Evolutionary conservation across 164 flowering plant genomes (phyloP).

Genomic region (Tinospora cordifolia): DNA sequence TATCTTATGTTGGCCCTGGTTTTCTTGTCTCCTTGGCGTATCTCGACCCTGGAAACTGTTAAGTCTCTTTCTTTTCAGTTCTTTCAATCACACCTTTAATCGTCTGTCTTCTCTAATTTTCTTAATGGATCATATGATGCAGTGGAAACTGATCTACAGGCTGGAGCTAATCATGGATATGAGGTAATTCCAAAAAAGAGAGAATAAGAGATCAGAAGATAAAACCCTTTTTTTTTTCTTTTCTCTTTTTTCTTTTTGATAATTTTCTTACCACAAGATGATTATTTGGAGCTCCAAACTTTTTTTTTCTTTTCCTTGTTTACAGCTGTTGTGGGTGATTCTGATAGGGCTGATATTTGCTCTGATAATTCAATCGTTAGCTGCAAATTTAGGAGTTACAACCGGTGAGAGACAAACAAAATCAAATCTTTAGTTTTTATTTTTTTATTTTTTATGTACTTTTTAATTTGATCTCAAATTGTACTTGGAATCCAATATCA

Average conservation of each 20-base stretch:
- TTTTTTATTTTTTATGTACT: neutral
- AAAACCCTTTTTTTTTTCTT: neutral
- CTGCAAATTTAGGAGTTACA: slow-evolving; percentile 84
- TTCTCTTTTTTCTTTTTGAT: too few species aligned
- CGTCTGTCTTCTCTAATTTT: neutral
- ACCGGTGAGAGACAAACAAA: slow-evolving; percentile 39
- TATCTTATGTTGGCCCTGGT: slow-evolving; percentile 61
- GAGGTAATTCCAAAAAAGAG: slow-evolving; percentile 35
- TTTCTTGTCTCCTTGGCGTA: slow-evolving; percentile 73
- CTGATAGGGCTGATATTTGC: slow-evolving; percentile 73
- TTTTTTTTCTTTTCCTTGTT: too few species aligned
- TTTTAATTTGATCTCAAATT: neutral
- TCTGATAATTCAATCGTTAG: slow-evolving; percentile 79
- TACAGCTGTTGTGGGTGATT: slow-evolving; percentile 82
- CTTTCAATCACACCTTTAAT: neutral
- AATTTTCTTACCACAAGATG: too few species aligned
- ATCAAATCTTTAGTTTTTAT: neutral
- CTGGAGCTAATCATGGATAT: slow-evolving; percentile 69
- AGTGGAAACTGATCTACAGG: slow-evolving; percentile 88
- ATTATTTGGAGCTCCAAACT: too few species aligned
- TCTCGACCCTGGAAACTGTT: slow-evolving; percentile 79
- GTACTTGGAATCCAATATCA: too few species aligned
- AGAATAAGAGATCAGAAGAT: neutral
- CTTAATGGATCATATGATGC: slow-evolving; percentile 5
- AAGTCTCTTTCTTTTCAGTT: slow-evolving; percentile 14